Base-by-base conservation (phyloP, 352 stramenopile genomes). In the Pythium chondricola region DNA sequence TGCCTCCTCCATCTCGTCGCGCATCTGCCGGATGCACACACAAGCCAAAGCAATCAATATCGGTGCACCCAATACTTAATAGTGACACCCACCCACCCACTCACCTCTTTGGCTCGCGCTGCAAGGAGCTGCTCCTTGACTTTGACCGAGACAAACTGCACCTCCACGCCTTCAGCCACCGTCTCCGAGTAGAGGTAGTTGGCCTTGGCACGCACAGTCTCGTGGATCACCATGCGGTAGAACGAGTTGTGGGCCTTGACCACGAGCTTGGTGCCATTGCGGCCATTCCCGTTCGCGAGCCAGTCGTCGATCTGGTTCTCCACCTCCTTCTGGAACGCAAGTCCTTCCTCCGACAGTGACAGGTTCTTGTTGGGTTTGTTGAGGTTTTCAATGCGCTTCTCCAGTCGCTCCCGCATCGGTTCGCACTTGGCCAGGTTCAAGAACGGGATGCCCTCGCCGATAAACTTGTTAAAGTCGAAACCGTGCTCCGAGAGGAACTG, bases 391-490 rank as follows among this genome's bases (percentile, higher is more conserved):
- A 89, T 78, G 4, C 67, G 67, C 33, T 66, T 65, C 38, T 89
- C 56, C 21, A 86, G 56, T 2, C 56, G 63, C 41, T 83, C 77
- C 49, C 74, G 66, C 49, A 88, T 72, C 11, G 14, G 26, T 2
- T 65, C 37, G n/a, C 70, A 78, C 48, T 76, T 75, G 29, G 61
- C 44, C 14, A 85, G 50, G 36, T 82, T 83, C 22, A 89, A 56
- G 48, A 88, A 91, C 22, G 74, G 66, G 50, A 93, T 88, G 46
- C 82, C 82, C n/a, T 93, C 74, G 17, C 56, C 58, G 53, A 93
- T 89, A 47, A 85, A 87, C 57, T 88, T 88, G 65, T 90, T 91
- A 36, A 93, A 93, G 49, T 93, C 82, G 51, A 93, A 93, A 47
- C 76, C 75, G 39, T 88, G 74, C 32, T 88, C 74, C n/a, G 74